Evolutionary conservation across 2,329 filamentous ascomycete genomes (phyloP), one percentile per base, ranked within the genome.

Genomic region (Aspergillus fischeri): DNA sequence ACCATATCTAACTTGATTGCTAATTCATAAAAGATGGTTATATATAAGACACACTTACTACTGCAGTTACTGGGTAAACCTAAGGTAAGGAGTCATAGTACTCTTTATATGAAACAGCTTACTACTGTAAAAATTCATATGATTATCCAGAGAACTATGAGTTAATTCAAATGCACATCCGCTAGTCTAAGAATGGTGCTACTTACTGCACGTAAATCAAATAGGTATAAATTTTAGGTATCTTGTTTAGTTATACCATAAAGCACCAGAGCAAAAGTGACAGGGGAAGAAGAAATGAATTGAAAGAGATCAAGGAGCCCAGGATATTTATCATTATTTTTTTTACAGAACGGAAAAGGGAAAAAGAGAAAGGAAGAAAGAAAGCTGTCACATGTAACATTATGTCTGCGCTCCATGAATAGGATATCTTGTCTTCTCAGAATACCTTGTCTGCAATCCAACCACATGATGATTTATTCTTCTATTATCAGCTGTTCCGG

Each of bases 321-420:
- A 24, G 47, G 27, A 20, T 20, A 20, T n/a, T 32, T 14, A 24
- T 24, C 21, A 2, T 24, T 35, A 24, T 14, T 35, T 14, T 6
- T 35, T 35, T 35, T 35, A 35, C 10, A 29, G 10, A 10, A 29
- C 4, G 4, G 10, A 11, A 29, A 29, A 3, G 28, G 28, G 28
- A 11, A 29, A 29, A 25, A 25, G 4, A 29, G 10, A 9, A 29
- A 10, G 3, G 10, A 29, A 29, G 4, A 29, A 29, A 29, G 32
- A 17, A 17, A 35, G 11, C 11, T 5, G 29, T 14, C 29, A 56
- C 51, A 50, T 56, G 49, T 38, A 41, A 45, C 41, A 57, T 60
- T 52, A 55, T 56, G 50, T 54, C 57, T 60, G 49, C 52, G 49
- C 60, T 51, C 54, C 58, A 56, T 58, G 51, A 58, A 60, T 49